Conservation (phyloP, 805 yeast genomes). For the Candida orba region DNA sequence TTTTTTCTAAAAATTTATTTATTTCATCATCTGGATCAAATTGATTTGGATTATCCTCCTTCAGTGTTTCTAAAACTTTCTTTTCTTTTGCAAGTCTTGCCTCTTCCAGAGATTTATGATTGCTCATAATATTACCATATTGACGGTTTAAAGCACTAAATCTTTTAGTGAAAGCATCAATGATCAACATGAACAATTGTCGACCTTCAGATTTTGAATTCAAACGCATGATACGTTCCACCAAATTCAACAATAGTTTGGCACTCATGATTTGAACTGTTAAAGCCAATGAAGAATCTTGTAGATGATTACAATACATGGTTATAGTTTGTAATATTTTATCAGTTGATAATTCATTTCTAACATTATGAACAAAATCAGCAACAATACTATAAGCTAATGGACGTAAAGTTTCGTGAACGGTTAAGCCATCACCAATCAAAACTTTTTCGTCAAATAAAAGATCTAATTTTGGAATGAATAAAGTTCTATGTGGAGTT, state of each 20-base stretch:
- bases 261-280: constrained; percentile 97
- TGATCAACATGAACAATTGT: constrained; percentile 76
- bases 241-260: constrained; percentile 75
- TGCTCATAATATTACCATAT: constrained; percentile 55
- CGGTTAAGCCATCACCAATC: constrained; percentile 88
- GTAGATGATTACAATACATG: constrained; percentile 71
- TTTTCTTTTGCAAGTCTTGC: constrained; percentile 36
- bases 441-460: constrained; percentile 81
- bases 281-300: constrained; percentile 74
- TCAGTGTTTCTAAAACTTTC: constrained; percentile 29
- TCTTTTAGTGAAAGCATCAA: constrained; percentile 81
- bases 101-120: constrained; percentile 47
- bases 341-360: constrained; percentile 70
- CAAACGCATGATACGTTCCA: constrained; percentile 78
- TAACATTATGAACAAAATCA: constrained; percentile 87
- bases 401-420: constrained; percentile 84
- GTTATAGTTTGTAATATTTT: constrained; percentile 85
- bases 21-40: constrained; percentile 33
- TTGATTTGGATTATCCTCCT: constrained; percentile 24
- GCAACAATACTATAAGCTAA: constrained; percentile 94
- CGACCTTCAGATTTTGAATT: constrained; percentile 70
- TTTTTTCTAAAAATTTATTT: constrained; percentile 23
- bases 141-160: constrained; percentile 70
- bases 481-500: constrained; percentile 76
- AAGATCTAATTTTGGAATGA: constrained; percentile 78